phyloP scores from a whole-genome alignment of 2,329 filamentous ascomycete species.

The Epichloe aotearoae region DNA sequence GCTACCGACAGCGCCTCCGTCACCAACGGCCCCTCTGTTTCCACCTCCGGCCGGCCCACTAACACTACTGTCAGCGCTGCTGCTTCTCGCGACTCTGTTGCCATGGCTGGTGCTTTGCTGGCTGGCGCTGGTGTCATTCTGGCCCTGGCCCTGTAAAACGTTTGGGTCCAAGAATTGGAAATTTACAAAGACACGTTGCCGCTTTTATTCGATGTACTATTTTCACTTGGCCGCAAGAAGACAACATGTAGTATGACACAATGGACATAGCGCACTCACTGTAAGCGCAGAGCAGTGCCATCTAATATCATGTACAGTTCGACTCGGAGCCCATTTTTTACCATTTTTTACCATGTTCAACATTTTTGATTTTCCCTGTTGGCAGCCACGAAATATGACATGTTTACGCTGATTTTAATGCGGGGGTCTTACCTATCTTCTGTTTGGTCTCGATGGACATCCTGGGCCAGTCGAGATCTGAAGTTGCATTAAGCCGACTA shows the following conservation, averaged over 20 bases:
- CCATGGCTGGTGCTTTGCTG: slow-evolving; percentile 14
- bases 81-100: slow-evolving; percentile 13
- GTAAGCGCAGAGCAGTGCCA: slow-evolving; percentile 15
- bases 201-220: slow-evolving; percentile 14
- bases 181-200: neutral
- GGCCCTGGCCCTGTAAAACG: slow-evolving; percentile 17
- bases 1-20: neutral
- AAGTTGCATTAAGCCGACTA: neutral
- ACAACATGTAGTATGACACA: slow-evolving; percentile 14
- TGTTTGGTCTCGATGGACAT: neutral
- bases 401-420: neutral
- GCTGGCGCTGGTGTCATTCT: slow-evolving; percentile 16
- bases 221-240: slow-evolving; percentile 10
- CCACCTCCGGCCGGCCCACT: neutral
- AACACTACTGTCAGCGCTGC: slow-evolving; percentile 10
- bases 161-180: neutral
- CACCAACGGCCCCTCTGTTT: neutral
- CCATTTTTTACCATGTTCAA: neutral
- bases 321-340: slow-evolving; percentile 8
- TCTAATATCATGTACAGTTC: slow-evolving; percentile 18
- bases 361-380: slow-evolving; percentile 4
- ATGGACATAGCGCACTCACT: slow-evolving; percentile 1
- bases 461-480: neutral
- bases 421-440: neutral
- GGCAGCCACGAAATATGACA: too few relatives aligned